Base-by-base conservation (phyloP, 805 yeast species). In the Cyberlindnera amylophila region DNA sequence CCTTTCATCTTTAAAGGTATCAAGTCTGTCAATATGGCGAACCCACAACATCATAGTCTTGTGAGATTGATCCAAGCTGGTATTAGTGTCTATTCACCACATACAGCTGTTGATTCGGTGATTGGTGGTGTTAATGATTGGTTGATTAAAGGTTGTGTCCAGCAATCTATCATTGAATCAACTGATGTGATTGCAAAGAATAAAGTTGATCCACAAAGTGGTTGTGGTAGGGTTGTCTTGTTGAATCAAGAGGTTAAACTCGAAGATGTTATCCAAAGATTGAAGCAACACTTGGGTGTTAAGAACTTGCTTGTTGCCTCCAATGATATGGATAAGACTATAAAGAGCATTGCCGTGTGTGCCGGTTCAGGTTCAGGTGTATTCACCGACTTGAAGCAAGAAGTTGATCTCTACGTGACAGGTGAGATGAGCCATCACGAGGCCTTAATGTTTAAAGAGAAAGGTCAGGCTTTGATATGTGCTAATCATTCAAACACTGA, bases 281-380 rank as follows among this genome's bases (percentile, higher is more conserved):
- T 82, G 35, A 90, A 89, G 58, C 35, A 39, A 1, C 65, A 70
- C 23, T 63, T 91, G 34, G 69, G 67, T 0, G 62, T 91, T 41
- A 41, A 62, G 0, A 63, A 78, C 48, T 66, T 90, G 7, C 95
- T 86, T 59, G 75, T 87, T 2, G 86, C 87, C 2, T 56, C 68
- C 0, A 59, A 49, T 2, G 31, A 42, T 6, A 31, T 62, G 12
- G 55, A 52, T 6, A 51, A 54, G 3, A 59, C 54, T 8, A 71
- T 88, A 40, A 63, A 61, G 18, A 72, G 76, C 0, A 67, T 89
- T 17, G 98, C 97, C 0, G 62, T 93, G 13, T 93, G 99, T 64
- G 98, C 99, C 4, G 99, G 99, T 0, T 85, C 96, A 4, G 99
- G 99, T 0, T 85, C 96, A 2, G 98, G 99, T 0, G 82, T 86